Evolutionary conservation across 164 flowering plant species (phyloP), one percentile per base, ranked within the genome.

Genomic region (Berberis thunbergii): DNA sequence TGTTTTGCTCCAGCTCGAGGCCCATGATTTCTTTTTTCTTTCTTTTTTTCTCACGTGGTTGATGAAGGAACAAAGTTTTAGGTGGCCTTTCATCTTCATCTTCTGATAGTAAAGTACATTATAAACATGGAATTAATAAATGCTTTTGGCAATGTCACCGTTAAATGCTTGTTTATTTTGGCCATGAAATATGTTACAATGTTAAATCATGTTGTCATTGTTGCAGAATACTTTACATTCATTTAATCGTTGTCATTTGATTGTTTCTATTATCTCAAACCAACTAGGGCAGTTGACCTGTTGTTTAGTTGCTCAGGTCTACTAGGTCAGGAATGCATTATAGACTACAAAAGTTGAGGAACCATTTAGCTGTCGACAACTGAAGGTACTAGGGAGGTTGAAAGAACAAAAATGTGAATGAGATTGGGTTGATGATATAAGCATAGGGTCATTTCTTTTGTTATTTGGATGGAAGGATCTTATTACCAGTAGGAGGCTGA

Each of bases 1-100:
- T 88, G 91, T 63, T 80, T 88, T 53, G 59, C 65, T 43, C 72
- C 75, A 10, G 63, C 67, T 46, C 91, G 89, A 50, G 91, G 95
- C 61, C 95, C 91, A 0, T 87, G 74, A 85, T 57, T 58, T 57
- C 54, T 64, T 41, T 45, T 46, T 43, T 7, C 43, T 42, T 26
- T 3, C 4, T 43, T 49, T 52, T 4, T 52, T 52, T 52, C n/a
- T 52, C 4, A 26, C 13, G 11, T 1, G 10, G 11, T 52, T 52
- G 54, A 7, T 52, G 54, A 11, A 1, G 50, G 7, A 52, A 26
- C 13, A 52, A 7, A 26, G 4, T 52, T 52, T 52, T 52, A 3
- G 49, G n/a, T 52, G 54, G 1, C n/a, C n/a, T 52, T 52, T 10
- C 8, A 7, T 52, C n/a, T 52, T 52, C 8, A 12, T 10, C 4